Evolutionary conservation across 2,329 filamentous ascomycete species (phyloP), one percentile per base, ranked within the genome.

Genomic region (Neodidymelliopsis sp.): DNA sequence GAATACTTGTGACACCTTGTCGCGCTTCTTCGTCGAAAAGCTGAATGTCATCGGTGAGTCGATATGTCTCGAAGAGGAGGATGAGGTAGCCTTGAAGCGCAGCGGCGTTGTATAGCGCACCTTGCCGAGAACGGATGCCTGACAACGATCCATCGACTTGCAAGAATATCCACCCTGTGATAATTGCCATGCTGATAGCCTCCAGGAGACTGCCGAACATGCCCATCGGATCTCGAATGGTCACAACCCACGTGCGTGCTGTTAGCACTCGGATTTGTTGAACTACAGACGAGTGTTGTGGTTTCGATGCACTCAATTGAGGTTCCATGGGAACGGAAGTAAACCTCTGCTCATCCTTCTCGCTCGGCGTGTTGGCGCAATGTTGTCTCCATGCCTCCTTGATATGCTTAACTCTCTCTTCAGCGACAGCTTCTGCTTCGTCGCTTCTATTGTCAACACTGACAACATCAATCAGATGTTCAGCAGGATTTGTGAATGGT

Each of bases 21-120:
- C 84, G 84, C 23, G 84, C 81, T 63, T 92, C 89, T 44, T 89
- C 84, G 61, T 93, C 89, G 62, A 91, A 93, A 0, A 88, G 79
- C 19, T 84, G 83, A 11, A 92, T 89, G 54, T 92, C 89, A 38
- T 88, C 81, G 0, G 86, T 89, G 49, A 92, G 74, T 4, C 89
- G 84, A 60, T 90, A 92, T 0, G 84, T 85, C 69, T 92, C 89
- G 53, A 89, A 91, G 10, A 91, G 77, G 9, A 92, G 77, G 38
- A 91, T 86, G 3, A 92, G 77, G 63, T 92, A 92, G 1, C 88
- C 88, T 62, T 92, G 89, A 5, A 92, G 76, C 4, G 83, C 86
- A 6, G 86, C 80, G 0, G 86, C 84, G 2, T 83, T 89, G 60
- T 91, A 92, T 0, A 92, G 72, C 5, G 86, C 87, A 37, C 87